Evolutionary conservation across 345 rosid species (phyloP).

Genomic region (Sisymbrium altissimum): DNA sequence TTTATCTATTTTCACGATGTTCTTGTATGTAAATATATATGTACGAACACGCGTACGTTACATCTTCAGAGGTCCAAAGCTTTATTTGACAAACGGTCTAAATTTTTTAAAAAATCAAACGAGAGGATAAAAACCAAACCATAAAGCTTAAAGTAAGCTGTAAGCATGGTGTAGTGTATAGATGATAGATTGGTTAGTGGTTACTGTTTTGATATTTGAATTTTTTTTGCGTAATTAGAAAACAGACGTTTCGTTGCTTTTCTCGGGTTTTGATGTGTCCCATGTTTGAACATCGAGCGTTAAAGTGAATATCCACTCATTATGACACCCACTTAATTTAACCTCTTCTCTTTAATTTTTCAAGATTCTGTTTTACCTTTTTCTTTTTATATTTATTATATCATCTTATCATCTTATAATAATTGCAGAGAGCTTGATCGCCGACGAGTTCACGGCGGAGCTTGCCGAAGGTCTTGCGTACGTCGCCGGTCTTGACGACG

Average conservation of each 20-base stretch:
- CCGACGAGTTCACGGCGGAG: conserved; percentile 98
- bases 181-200: conserved; percentile 4
- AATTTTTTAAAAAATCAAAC: not conserved
- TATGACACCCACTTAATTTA: conserved; percentile 34
- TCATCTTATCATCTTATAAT: not conserved
- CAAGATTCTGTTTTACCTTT: conserved; percentile 27
- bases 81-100: conserved; percentile 6
- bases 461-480: conserved; percentile 86
- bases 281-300: conserved; percentile 43
- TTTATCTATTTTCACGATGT: not conserved
- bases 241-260: conserved; percentile 24
- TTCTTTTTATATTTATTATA: not conserved
- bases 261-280: conserved; percentile 35
- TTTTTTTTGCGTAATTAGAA: not conserved
- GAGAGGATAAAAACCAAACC: conserved; percentile 18
- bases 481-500: conserved; percentile 92
- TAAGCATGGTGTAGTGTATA: not conserved
- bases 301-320: conserved; percentile 41
- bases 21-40: not conserved
- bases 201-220: conserved; percentile 1
- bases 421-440: conserved; percentile 63
- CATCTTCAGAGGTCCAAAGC: not conserved
- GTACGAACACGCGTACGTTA: not conserved
- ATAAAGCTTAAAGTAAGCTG: conserved; percentile 22
- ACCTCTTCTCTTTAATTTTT: conserved; percentile 23